Percentiles rank a stretch among this genome's conserved stretches.
Conservation (phyloP, 768 basidiomycete species). For the Hygrocybe punicea region DNA sequence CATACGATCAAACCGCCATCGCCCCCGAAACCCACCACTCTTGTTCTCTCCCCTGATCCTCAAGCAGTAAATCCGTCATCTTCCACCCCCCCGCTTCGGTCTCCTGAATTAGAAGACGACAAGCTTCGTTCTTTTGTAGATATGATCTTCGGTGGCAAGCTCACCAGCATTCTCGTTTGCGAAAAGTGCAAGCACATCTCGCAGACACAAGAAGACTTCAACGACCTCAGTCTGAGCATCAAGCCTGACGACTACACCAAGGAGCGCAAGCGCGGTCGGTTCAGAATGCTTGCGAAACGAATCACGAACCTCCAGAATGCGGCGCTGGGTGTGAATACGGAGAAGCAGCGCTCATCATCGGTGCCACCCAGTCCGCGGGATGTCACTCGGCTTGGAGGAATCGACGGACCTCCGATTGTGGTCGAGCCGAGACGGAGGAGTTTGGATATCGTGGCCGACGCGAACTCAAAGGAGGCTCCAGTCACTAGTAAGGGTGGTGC, state of each 20-base stretch:
- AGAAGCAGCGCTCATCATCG: slow-evolving; percentile 52
- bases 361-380: slow-evolving; percentile 47
- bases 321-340: slow-evolving; percentile 23
- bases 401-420: slow-evolving; percentile 33
- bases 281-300: slow-evolving; percentile 71
- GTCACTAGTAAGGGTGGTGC: slow-evolving; percentile 1
- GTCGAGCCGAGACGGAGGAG: slow-evolving; percentile 44
- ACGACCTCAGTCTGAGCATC: slow-evolving; percentile 88
- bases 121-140: slow-evolving; percentile 73
- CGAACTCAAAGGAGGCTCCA: slow-evolving; percentile 9
- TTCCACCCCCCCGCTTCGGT: slow-evolving; percentile 9
- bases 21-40: slow-evolving; percentile 11
- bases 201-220: slow-evolving; percentile 89
- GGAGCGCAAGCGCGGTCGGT: slow-evolving; percentile 70
- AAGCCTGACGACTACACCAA: slow-evolving; percentile 75
- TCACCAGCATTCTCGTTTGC: slow-evolving; percentile 90
- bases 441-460: slow-evolving; percentile 36
- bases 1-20: slow-evolving; percentile 21
- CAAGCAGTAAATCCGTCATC: slow-evolving; percentile 3
- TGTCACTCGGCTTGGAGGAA: slow-evolving; percentile 25
- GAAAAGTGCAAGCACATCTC: slow-evolving; percentile 92
- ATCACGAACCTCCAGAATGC: slow-evolving; percentile 43
- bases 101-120: slow-evolving; percentile 40
- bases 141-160: slow-evolving; percentile 84
- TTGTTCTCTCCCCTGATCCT: slow-evolving; percentile 24